A percentile compares a stretch with the other conserved stretches of the same genome.
Evolutionary conservation across 768 basidiomycete species (phyloP).

Genomic region (Boletus rubroflammeus): DNA sequence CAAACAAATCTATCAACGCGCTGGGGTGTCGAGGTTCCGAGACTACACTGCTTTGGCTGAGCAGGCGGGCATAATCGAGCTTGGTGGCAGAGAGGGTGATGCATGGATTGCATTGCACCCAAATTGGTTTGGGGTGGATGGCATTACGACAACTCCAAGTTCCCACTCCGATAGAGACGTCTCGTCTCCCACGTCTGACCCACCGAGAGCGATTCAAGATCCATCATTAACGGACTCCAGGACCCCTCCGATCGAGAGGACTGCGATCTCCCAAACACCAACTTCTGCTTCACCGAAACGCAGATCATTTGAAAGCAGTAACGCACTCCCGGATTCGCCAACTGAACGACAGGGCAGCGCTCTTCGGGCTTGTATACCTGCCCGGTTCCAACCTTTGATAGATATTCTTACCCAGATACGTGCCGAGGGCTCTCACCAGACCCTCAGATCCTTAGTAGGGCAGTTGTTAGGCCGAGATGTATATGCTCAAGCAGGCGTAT

Average conservation of each 20-base stretch:
- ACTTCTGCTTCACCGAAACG: background rate
- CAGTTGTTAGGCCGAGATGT: constrained; percentile 29
- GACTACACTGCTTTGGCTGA: constrained; percentile 29
- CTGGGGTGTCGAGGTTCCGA: constrained; percentile 26
- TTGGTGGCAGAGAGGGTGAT: constrained; percentile 10
- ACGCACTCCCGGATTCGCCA: background rate
- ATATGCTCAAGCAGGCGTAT: constrained; percentile 39
- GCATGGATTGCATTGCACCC: constrained; percentile 31
- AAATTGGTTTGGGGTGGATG: constrained; percentile 15
- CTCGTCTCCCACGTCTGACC: constrained; percentile 14
- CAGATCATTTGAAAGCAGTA: background rate
- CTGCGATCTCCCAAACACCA: background rate
- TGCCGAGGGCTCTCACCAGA: constrained; percentile 30
- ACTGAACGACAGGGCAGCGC: background rate
- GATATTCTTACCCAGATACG: constrained; percentile 31
- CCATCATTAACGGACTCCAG: constrained; percentile 8
- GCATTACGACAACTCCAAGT: background rate
- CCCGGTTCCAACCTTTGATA: constrained; percentile 31
- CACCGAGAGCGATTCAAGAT: constrained; percentile 5
- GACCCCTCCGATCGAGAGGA: constrained; percentile 6
- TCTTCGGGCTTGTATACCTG: constrained; percentile 4
- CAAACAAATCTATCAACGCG: constrained; percentile 23
- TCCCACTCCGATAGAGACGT: background rate
- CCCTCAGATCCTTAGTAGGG: constrained; percentile 39
- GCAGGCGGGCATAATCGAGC: constrained; percentile 24